phyloP scores from a whole-genome alignment of 2,329 filamentous ascomycete species.

The Venturia nashicola region DNA sequence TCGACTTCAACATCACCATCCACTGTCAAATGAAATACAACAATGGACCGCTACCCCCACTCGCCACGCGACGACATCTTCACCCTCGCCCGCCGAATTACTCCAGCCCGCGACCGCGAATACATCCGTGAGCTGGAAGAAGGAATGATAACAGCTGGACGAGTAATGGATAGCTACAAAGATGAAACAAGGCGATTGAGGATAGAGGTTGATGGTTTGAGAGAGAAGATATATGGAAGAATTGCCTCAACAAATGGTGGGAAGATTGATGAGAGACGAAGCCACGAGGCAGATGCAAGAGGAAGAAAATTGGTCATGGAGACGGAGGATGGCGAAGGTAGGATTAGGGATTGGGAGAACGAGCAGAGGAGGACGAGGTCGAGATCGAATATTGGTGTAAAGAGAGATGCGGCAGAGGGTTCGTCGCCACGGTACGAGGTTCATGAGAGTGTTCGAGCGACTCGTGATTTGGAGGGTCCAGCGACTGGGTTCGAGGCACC shows the following conservation, averaged over 20 bases:
- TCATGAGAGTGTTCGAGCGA: neutral
- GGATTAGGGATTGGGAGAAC: neutral
- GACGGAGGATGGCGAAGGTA: neutral
- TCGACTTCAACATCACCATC: too few species aligned
- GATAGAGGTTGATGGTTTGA: neutral
- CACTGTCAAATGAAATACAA: neutral
- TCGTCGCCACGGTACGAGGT: neutral
- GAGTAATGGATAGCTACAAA: neutral
- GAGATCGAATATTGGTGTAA: neutral
- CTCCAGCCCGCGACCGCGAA: neutral
- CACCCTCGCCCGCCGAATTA: neutral
- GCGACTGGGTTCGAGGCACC: neutral
- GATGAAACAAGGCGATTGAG: neutral
- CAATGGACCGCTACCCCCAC: neutral
- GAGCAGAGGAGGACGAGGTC: neutral
- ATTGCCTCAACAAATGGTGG: neutral
- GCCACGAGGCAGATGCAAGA: neutral
- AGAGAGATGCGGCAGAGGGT: neutral
- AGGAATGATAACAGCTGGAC: neutral
- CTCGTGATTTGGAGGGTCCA: neutral
- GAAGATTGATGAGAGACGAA: neutral
- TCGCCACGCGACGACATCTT: neutral
- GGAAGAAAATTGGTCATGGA: neutral
- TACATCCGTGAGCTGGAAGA: neutral
- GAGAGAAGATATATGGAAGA: neutral